phyloP scores from a whole-genome alignment of 2,329 filamentous ascomycete species.

The Lachnellula cervina region DNA sequence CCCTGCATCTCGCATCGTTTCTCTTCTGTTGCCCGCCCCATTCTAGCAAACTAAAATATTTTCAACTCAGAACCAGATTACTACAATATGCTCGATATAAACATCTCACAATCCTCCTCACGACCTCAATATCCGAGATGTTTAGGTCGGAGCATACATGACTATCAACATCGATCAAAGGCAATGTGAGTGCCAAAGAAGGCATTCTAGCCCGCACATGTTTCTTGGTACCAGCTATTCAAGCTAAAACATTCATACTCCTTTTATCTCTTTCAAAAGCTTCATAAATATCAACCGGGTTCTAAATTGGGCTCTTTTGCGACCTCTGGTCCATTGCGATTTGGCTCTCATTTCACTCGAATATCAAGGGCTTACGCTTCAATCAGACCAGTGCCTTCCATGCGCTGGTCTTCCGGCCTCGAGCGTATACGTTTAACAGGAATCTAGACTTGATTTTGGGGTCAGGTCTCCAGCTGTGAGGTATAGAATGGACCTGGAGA shows the following conservation, averaged over 20 bases:
- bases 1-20: too few species aligned
- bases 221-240: too few species aligned
- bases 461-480: background rate
- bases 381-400: constrained; percentile 21
- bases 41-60: too few species aligned
- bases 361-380: constrained; percentile 29
- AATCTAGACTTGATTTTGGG: background rate
- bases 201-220: too few species aligned
- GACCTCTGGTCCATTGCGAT: constrained; percentile 31
- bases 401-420: constrained; percentile 25
- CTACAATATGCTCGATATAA: too few species aligned
- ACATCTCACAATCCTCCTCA: too few species aligned
- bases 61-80: too few species aligned
- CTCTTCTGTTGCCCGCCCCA: too few species aligned
- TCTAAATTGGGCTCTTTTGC: constrained; percentile 39
- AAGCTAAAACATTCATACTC: background rate
- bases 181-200: too few species aligned
- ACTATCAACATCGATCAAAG: too few species aligned
- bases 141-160: too few species aligned
- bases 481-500: background rate
- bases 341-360: constrained; percentile 42
- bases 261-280: background rate
- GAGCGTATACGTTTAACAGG: constrained; percentile 20
- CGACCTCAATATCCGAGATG: too few species aligned
- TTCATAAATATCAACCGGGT: constrained; percentile 35